phyloP scores from a whole-genome alignment of 106 monocot genomes.

The Dendrobium nobile region DNA sequence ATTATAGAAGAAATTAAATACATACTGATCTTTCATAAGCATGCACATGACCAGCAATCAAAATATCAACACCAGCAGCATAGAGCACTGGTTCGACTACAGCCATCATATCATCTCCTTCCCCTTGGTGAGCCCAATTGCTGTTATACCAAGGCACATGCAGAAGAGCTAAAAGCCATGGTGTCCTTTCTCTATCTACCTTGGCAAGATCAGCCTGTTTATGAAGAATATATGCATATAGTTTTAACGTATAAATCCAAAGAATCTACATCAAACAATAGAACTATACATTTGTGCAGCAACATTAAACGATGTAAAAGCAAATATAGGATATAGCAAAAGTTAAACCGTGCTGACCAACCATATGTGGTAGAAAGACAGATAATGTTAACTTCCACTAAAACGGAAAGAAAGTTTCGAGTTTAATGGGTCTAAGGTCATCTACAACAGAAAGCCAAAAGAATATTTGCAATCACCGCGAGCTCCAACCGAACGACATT shows the following conservation, averaged over 20 bases:
- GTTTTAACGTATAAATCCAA: not conserved
- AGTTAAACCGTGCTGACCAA: no score
- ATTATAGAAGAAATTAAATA: slow-evolving; percentile 1
- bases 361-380: no score
- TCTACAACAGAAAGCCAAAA: no score
- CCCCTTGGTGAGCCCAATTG: slow-evolving; percentile 90
- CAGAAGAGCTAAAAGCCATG: slow-evolving; percentile 72
- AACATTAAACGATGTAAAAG: not conserved
- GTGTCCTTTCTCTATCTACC: slow-evolving; percentile 71
- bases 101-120: slow-evolving; percentile 82
- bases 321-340: not conserved
- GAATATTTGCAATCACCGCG: no score
- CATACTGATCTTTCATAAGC: slow-evolving; percentile 87
- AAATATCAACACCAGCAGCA: slow-evolving; percentile 69
- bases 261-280: not conserved
- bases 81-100: slow-evolving; percentile 75
- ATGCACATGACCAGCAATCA: slow-evolving; percentile 92
- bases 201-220: slow-evolving; percentile 73
- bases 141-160: slow-evolving; percentile 99
- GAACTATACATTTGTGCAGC: not conserved
- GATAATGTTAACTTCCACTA: no score
- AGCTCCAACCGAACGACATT: no score
- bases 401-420: no score
- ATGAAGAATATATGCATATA: not conserved
- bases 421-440: no score